Evolutionary conservation across 2,329 filamentous ascomycete genomes (phyloP).

Genomic region (Cercospora sp.): DNA sequence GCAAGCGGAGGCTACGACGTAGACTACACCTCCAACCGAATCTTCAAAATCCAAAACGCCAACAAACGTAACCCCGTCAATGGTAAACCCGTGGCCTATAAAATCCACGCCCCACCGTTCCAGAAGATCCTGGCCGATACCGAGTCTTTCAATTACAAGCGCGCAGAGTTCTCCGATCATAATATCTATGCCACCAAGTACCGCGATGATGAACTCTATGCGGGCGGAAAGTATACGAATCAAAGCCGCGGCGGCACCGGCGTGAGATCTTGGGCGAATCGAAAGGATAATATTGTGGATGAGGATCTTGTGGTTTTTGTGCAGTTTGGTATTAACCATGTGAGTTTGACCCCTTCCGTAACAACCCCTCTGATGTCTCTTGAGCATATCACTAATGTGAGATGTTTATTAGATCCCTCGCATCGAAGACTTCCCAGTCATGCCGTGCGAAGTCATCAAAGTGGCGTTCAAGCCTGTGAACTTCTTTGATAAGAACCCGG

Average conservation of each 20-base stretch:
- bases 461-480: slow-evolving; percentile 59
- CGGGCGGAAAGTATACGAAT: slow-evolving; percentile 55
- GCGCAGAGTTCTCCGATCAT: slow-evolving; percentile 59
- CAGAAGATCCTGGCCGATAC: slow-evolving; percentile 55
- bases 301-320: slow-evolving; percentile 59
- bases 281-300: slow-evolving; percentile 59
- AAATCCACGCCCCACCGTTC: slow-evolving; percentile 51
- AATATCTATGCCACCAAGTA: slow-evolving; percentile 61
- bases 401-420: slow-evolving; percentile 48
- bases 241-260: slow-evolving; percentile 56
- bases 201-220: slow-evolving; percentile 59
- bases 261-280: slow-evolving; percentile 51
- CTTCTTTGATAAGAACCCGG: slow-evolving; percentile 60
- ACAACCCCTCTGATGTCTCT: slow-evolving; percentile 56
- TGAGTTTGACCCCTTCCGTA: slow-evolving; percentile 34
- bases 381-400: slow-evolving; percentile 42
- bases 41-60: slow-evolving; percentile 52
- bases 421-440: slow-evolving; percentile 60
- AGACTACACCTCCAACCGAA: slow-evolving; percentile 47
- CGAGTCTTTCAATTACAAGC: slow-evolving; percentile 57
- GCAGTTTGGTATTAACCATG: slow-evolving; percentile 60
- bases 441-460: slow-evolving; percentile 59
- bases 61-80: slow-evolving; percentile 50
- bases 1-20: slow-evolving; percentile 53
- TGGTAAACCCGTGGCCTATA: slow-evolving; percentile 51